Evolutionary conservation across 106 monocot species (phyloP).

Genomic region (Gastrodia elata): DNA sequence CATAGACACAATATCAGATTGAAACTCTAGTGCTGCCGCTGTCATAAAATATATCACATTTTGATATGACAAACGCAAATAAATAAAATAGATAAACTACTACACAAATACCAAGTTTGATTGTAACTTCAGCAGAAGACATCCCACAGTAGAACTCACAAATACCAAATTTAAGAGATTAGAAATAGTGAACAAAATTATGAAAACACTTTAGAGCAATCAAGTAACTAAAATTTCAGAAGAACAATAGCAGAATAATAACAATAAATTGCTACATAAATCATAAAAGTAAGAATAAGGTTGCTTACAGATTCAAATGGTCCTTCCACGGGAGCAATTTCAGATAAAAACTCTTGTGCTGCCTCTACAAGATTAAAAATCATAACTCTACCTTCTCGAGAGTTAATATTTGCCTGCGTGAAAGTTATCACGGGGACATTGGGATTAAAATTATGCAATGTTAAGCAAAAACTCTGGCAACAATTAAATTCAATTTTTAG

Average conservation of each 20-base stretch:
- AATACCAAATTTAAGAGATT: background rate
- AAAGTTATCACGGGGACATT: background rate
- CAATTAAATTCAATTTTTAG: background rate
- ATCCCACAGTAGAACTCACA: background rate
- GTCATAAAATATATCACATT: too few species aligned
- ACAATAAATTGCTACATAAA: background rate
- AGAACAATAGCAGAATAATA: background rate
- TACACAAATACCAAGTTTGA: background rate
- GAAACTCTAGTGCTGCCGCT: too few species aligned
- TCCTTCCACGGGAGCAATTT: conserved; percentile 31
- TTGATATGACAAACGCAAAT: too few species aligned
- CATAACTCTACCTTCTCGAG: conserved; percentile 92
- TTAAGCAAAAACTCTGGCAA: background rate
- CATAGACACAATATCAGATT: too few species aligned
- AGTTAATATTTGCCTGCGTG: conserved; percentile 69
- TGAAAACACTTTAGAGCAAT: background rate
- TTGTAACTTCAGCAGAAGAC: background rate
- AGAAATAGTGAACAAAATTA: background rate
- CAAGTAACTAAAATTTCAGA: background rate
- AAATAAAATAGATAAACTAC: background rate
- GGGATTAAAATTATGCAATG: background rate
- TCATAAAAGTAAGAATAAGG: background rate
- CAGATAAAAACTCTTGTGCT: conserved; percentile 89
- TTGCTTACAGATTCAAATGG: conserved; percentile 44
- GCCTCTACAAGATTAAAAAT: conserved; percentile 84